Percentiles rank a stretch among this genome's conserved stretches.
Evolutionary conservation across 2,329 filamentous ascomycete genomes (phyloP).

Genomic region (Aureobasidium sp.): DNA sequence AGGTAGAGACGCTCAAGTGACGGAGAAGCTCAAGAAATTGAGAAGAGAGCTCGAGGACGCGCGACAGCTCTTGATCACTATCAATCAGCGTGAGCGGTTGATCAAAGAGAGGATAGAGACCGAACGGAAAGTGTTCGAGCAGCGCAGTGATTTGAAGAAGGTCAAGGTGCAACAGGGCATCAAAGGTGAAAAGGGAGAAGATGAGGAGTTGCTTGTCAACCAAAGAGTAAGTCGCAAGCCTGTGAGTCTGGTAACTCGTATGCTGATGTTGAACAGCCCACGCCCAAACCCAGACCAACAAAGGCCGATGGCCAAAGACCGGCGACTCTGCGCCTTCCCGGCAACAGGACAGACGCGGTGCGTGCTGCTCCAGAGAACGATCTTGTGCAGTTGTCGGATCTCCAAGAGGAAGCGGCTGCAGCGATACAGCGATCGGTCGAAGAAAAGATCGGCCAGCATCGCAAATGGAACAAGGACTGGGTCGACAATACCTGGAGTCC

Average conservation of each 20-base stretch:
- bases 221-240: conserved; percentile 62
- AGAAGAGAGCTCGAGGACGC: conserved; percentile 87
- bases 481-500: conserved; percentile 82
- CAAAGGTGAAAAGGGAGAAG: conserved; percentile 73
- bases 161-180: conserved; percentile 83
- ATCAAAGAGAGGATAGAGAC: conserved; percentile 70
- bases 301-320: conserved; percentile 58
- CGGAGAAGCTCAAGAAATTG: conserved; percentile 87
- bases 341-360: conserved; percentile 55
- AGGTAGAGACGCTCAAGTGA: conserved; percentile 85
- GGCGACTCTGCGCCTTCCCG: conserved; percentile 39
- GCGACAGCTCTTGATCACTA: conserved; percentile 68
- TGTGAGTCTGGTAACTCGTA: not conserved
- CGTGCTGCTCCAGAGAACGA: conserved; percentile 66
- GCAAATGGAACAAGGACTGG: conserved; percentile 84
- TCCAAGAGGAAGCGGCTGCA: conserved; percentile 73
- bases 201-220: conserved; percentile 84
- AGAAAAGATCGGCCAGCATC: conserved; percentile 78
- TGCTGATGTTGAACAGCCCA: conserved; percentile 29
- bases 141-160: conserved; percentile 74
- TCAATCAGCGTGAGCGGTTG: conserved; percentile 71
- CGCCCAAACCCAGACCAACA: conserved; percentile 48
- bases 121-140: conserved; percentile 74
- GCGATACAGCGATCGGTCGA: conserved; percentile 77
- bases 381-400: conserved; percentile 67